Evolutionary conservation across 140 eudicot genomes (phyloP).

Genomic region (Flaveria floridana): DNA sequence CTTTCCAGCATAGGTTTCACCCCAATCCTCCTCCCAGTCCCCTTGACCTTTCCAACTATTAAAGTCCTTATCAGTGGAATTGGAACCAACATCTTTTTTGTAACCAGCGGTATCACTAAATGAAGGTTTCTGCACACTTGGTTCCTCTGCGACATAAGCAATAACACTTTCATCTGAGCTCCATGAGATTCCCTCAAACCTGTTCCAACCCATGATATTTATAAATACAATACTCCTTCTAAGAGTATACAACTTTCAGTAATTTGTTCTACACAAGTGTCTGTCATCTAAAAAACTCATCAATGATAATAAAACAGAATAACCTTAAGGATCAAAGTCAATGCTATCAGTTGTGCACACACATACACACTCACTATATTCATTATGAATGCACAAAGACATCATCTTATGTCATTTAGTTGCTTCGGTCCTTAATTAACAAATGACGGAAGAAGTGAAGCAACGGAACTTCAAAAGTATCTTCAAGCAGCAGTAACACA

Average conservation of each 20-base stretch:
- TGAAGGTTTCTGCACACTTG: slow-evolving; percentile 60
- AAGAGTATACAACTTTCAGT: neutral
- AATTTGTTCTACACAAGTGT: neutral
- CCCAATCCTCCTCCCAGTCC: slow-evolving; percentile 96
- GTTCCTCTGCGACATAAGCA: slow-evolving; percentile 98
- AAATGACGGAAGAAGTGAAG: neutral
- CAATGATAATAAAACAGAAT: neutral
- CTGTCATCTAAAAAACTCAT: neutral
- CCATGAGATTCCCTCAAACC: slow-evolving; percentile 99
- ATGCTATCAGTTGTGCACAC: neutral
- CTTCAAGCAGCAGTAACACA: neutral
- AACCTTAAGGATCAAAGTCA: neutral
- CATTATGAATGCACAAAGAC: neutral
- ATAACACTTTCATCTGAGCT: slow-evolving; percentile 73
- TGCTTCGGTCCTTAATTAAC: neutral
- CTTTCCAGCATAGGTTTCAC: slow-evolving; percentile 85
- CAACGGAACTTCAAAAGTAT: neutral
- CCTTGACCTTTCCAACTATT: slow-evolving; percentile 95
- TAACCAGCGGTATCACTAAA: slow-evolving; percentile 57
- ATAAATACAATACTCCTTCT: neutral
- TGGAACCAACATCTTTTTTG: slow-evolving; percentile 49
- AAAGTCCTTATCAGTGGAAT: slow-evolving; percentile 62
- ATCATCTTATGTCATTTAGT: neutral
- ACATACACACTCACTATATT: neutral
- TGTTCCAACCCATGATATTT: slow-evolving; percentile 26